Conservation (phyloP, 441 rosid species). For the Gossypium davidsonii region DNA sequence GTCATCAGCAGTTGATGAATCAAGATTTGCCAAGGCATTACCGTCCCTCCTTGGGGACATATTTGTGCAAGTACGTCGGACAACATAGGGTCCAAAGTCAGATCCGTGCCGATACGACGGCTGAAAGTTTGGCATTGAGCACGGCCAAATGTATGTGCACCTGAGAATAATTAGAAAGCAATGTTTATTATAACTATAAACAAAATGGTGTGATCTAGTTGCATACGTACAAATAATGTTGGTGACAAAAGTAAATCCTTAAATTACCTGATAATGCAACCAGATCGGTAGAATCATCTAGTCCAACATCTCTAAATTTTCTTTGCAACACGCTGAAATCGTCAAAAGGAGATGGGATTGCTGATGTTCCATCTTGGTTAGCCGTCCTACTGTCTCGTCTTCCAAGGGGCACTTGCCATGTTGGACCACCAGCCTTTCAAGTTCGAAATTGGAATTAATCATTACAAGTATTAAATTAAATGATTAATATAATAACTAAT, state of each 20-base stretch:
- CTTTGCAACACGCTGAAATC: slow-evolving; percentile 20
- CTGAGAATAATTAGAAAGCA: slow-evolving; percentile 17
- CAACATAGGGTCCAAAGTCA: slow-evolving; percentile 32
- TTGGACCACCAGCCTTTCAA: slow-evolving; percentile 52
- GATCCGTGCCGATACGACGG: slow-evolving; percentile 42
- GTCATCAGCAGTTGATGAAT: slow-evolving; percentile 37
- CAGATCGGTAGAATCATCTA: slow-evolving; percentile 44
- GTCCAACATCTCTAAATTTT: slow-evolving; percentile 46
- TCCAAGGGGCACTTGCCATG: slow-evolving; percentile 54
- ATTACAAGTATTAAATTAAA: neutral
- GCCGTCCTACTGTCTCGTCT: slow-evolving; percentile 50
- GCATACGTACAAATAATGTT: too few relatives aligned
- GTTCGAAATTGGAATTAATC: too few relatives aligned
- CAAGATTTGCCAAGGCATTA: slow-evolving; percentile 34
- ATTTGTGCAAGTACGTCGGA: slow-evolving; percentile 33
- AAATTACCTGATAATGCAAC: neutral
- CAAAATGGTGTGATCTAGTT: too few relatives aligned
- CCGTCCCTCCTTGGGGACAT: slow-evolving; percentile 42
- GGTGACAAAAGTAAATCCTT: too few relatives aligned
- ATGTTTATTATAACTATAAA: too few relatives aligned
- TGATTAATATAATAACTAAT: too few relatives aligned
- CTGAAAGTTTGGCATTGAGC: slow-evolving; percentile 32
- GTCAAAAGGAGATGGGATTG: slow-evolving; percentile 43
- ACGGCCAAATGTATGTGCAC: slow-evolving; percentile 65
- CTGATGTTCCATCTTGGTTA: slow-evolving; percentile 24